These are phyloP conservation scores for Albophoma yamanashiensis DNA, from an alignment of 2,329 filamentous ascomycete species.

Conservation along the genomic window DNA sequence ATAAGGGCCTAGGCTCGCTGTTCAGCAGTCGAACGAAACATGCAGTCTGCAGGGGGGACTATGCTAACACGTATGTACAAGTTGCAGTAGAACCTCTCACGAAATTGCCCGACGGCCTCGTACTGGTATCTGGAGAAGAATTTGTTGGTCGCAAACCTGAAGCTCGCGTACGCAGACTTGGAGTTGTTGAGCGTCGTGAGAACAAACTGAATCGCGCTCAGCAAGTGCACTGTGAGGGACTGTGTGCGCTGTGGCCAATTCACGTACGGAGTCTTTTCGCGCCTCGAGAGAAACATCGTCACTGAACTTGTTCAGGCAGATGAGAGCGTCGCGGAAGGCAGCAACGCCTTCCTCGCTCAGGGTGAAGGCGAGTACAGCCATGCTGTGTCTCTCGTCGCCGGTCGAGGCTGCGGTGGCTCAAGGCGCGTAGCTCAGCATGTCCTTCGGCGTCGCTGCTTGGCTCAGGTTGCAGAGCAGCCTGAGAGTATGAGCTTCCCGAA, in stretches of 20 bases:
- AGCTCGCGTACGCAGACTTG: conserved; percentile 68
- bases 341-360: conserved; percentile 62
- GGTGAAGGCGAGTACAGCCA: conserved; percentile 61
- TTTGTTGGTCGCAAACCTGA: conserved; percentile 52
- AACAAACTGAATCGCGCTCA: conserved; percentile 40
- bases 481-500: background rate
- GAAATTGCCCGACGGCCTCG: conserved; percentile 37
- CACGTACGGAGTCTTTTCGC: conserved; percentile 50
- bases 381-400: conserved; percentile 12
- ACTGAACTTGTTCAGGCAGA: conserved; percentile 69
- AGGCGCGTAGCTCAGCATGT: background rate
- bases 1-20: conserved; percentile 43
- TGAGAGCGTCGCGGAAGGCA: conserved; percentile 60
- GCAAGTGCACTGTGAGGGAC: background rate
- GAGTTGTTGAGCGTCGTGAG: conserved; percentile 70
- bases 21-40: background rate
- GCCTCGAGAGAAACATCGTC: conserved; percentile 70
- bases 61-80: conserved; percentile 56
- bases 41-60: background rate
- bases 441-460: background rate
- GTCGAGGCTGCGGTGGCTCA: background rate
- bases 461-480: background rate
- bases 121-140: conserved; percentile 69
- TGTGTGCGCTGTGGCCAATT: background rate
- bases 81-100: conserved; percentile 60